Base-by-base conservation (phyloP, 1,284 basidiomycete genomes). In the Melampsora larici-populina region DNA sequence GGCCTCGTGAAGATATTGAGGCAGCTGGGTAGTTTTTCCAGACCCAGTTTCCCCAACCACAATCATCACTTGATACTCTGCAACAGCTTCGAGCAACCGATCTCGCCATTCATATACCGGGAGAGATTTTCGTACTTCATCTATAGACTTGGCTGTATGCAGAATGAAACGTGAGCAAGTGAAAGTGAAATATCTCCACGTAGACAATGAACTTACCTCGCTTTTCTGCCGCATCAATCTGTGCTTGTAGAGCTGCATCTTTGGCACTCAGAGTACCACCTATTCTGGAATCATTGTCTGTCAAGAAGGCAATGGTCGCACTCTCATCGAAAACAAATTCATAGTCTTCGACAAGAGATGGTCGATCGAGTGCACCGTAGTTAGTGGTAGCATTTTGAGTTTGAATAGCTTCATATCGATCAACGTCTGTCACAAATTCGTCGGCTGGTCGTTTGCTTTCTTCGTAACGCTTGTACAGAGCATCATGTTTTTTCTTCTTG, bases 301-400 rank as follows among this genome's bases (percentile, higher is more conserved):
- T 82, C 24, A 90, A 90, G 85, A 97, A 99, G 82, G 94, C 88
- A 84, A 99, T 99, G 26, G 93, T 94, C 84, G 97, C 94, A 81
- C 89, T 91, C 84, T 98, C 96, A 85, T 99, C 96, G 83, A 99
- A 97, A 55, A 99, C 96, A 84, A 94, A 99, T 80, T 99, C 96
- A 83, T 97, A 99, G 33, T 85, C 86, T 69, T 90, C 89, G 63
- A 94, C 93, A 36, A 90, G 89, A 31, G 91, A 79, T 79, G 92
- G 90, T 84, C 92, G 93, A 84, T 97, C 94, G 88, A 94, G 84
- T 0, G 95, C 94, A 36, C 95, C 93, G 15, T 89, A 90, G 82
- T 89, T 90, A 85, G 96, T 91, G 29, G 92, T 91, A 81, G 93
- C 94, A 82, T 94, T 90, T 77, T 89, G 88, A 51, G 94, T 92